Base-by-base conservation (phyloP, 2,329 filamentous ascomycete species). In the Ophiosphaerella korrae region DNA sequence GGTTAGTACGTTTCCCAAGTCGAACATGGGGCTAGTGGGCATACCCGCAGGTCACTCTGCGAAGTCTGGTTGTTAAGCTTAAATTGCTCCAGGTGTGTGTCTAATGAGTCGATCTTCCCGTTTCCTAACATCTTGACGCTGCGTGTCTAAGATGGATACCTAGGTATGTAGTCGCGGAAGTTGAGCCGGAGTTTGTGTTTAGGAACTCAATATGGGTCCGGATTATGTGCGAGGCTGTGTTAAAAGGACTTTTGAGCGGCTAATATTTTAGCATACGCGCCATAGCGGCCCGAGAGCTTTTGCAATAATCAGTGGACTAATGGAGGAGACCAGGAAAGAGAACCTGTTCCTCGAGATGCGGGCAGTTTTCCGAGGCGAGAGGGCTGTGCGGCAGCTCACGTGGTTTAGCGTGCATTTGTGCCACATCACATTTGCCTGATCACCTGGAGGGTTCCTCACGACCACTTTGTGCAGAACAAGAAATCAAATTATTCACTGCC, bases 71-170 rank as follows among this genome's bases (percentile, higher is more conserved):
- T 64, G 24, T 55, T 61, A 23, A 62, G 51, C 34, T 62, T 66
- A 52, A 68, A 68, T 31, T 62, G 62, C 50, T 68, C 60, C 7
- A 68, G 42, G 34, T 57, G 64, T n/a, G 65, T 66, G 34, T 66
- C 64, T 18, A 70, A 40, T 8, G 60, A 66, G 44, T 65, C 45
- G 32, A 68, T 56, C 29, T 66, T 63, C 3, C 54, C 53, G 39
- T 67, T 64, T 1, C 57, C 57, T 16, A 66, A 51, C 65, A 68
- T 67, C 3, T 43, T 58, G 48, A 38, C 13, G 32, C 33, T 42
- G 46, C 36, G 42, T 38, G 42, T 40, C 21, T 38, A 41, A 8
- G 21, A 29, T 2, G 26, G 26, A 29, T 29, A 29, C 21, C 38
- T 29, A 8, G 21, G 11, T 8, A 11, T 3, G 11, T 29, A 6